These are phyloP conservation scores for Astragalus glycyphyllos DNA, from an alignment of 306 rosid species.

Conservation along the genomic window DNA sequence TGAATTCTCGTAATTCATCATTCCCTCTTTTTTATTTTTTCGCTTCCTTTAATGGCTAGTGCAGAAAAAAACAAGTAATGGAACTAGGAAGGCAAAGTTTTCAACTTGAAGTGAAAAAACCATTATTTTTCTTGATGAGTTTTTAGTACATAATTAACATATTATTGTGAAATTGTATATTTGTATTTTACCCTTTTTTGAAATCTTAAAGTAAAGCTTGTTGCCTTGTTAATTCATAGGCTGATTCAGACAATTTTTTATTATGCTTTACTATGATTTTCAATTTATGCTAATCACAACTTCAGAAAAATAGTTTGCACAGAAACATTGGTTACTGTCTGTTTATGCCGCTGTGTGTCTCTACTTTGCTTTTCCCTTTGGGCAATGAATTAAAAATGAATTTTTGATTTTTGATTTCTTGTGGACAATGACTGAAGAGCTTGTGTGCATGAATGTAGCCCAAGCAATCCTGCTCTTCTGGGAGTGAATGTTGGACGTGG, in stretches of 20 bases:
- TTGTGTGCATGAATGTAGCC: conserved; percentile 60
- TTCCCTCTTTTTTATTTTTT: not conserved
- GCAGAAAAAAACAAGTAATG: not conserved
- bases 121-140: conserved; percentile 4
- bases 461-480: conserved; percentile 63
- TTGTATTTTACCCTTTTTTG: too few relatives aligned
- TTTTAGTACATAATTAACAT: not conserved
- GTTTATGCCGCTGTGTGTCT: not conserved
- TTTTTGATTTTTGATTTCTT: conserved; percentile 6
- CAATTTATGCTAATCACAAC: not conserved
- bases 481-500: conserved; percentile 89
- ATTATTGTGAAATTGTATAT: too few relatives aligned
- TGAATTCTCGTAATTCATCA: conserved; percentile 71
- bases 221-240: not conserved
- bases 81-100: not conserved
- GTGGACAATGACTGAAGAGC: conserved; percentile 23
- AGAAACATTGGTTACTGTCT: not conserved
- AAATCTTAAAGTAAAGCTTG: too few relatives aligned
- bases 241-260: not conserved
- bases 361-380: not conserved
- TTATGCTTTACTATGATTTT: not conserved
- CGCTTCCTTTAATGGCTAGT: not conserved
- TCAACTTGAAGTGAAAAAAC: not conserved
- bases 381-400: conserved; percentile 11
- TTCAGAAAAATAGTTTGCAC: conserved; percentile 1